Evolutionary conservation across 768 basidiomycete species (phyloP), one percentile per base, ranked within the genome.

Genomic region (Roridomyces roridus): DNA sequence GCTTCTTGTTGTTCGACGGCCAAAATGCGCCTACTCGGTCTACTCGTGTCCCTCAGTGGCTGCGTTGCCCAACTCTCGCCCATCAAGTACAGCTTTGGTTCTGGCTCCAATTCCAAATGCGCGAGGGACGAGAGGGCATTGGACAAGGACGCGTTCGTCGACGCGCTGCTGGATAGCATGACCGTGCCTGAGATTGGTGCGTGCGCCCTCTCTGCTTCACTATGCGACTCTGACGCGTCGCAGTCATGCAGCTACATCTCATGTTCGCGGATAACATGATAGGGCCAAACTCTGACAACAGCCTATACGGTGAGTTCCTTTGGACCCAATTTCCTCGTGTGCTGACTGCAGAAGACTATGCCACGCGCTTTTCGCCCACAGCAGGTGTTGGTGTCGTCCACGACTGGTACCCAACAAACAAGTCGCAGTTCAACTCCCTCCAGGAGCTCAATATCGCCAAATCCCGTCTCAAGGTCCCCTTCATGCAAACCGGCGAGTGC

Each of bases 401-500:
- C 20, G 60, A 62, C 52, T 62, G 60, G 61, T 66, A 66, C 55
- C 65, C 65, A 1, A 64, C 65, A 6, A 60, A 62, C 39, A 21
- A 40, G 1, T 55, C 59, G 14, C 60, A 62, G 29, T 68, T 62
- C 56, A 68, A 68, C 58, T 36, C 48, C 18, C 37, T 68, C 8
- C 67, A 68, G 41, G 12, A 35, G 26, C 65, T 67, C 25, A 62
- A 66, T 31, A 36, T 62, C 37, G 52, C 61, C 8, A 65, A 65
- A 43, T 67, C 67, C 3, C 65, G 64, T 5, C 60, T 67, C 4
- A 54, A 58, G 23, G 46, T 68, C 25, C 67, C 67, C 4, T 64
- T 68, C 44, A 63, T 68, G 62, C 62, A 57, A n/a, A 47, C 52
- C 23, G 67, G 58, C 21, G 67, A 68, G 57, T 68, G 67, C 46